Conservation (phyloP, 345 rosid genomes). For the Brassica cretica region DNA sequence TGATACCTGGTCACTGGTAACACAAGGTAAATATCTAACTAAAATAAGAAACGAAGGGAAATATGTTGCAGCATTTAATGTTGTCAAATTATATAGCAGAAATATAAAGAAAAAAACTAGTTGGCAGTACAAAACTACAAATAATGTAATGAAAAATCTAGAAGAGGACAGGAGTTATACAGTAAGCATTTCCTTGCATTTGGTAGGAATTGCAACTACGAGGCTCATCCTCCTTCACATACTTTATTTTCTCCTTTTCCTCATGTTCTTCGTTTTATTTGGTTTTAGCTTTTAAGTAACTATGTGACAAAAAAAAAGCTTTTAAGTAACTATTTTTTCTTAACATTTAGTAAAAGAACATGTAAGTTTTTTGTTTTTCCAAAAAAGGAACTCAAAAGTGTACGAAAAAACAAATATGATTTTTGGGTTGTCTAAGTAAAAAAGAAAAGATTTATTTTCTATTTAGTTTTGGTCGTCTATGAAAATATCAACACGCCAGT, state of each 20-base stretch:
- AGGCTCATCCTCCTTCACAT: constrained; percentile 41
- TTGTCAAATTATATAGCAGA: too few relatives aligned
- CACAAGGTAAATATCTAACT: too few relatives aligned
- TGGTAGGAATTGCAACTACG: constrained; percentile 37
- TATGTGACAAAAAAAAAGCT: not conserved
- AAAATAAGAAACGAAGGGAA: too few relatives aligned
- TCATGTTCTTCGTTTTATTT: not conserved
- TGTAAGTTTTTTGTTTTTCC: not conserved
- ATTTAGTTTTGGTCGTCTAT: constrained; percentile 10
- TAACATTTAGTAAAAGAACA: not conserved
- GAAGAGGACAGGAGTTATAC: constrained; percentile 15
- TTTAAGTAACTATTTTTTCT: not conserved
- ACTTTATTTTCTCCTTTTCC: not conserved
- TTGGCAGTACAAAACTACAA: constrained; percentile 6
- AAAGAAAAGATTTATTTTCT: not conserved
- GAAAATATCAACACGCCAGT: constrained; percentile 12
- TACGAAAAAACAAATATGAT: constrained; percentile 5
- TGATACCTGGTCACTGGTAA: too few relatives aligned
- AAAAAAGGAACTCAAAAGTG: constrained; percentile 4
- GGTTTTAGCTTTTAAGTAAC: not conserved
- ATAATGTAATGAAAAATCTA: constrained; percentile 1
- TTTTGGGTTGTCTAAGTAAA: not conserved
- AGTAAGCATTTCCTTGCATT: constrained; percentile 20
- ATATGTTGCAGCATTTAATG: not conserved
- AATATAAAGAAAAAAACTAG: not conserved